Evolutionary conservation across 1,139 yeast genomes (phyloP), one percentile per base, ranked within the genome.

Genomic region (Spathaspora sp.): DNA sequence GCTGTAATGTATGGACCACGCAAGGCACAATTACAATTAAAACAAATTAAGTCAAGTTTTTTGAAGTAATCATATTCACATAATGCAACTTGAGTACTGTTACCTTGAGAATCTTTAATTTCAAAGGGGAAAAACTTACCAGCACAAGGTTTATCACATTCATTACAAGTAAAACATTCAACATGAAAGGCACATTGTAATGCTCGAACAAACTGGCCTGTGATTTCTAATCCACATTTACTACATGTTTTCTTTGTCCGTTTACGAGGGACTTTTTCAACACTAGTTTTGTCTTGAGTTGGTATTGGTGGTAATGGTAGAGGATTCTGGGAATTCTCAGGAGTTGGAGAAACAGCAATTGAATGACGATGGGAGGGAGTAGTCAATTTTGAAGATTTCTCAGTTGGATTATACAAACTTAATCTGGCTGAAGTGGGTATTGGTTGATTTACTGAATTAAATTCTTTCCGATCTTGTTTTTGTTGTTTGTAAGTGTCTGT

Each of bases 1-100:
- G 98, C 98, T 1, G 97, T 90, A 50, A 91, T 90, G 64, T 93
- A 93, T 1, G 97, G 89, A 0, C 98, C 98, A 55, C 97, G 72
- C 45, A 95, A 74, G 1, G 97, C 97, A 31, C 78, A 80, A 55
- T 89, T 81, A 68, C 99, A 95, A 31, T 83, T 87, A 59, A 77
- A 80, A 60, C 99, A 95, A 26, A 93, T 80, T 47, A 93, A 74
- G 49, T 89, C 87, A 49, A 90, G 78, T 56, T 95, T 80, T 56
- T 82, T 83, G 71, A 93, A 93, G 63, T 91, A 93, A 67, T 95
- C 96, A 56, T 82, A 87, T 65, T 95, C 99, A 67, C 99, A 95
- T 26, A 95, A 74, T 0, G 97, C 89, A 3, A 89, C 84, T 51
- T 83, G 82, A 5, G 56, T 52, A 7, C 60, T 58, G 3, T 55